A percentile compares a stretch with the other conserved stretches of the same genome.
Evolutionary conservation across 2,329 filamentous ascomycete genomes (phyloP).

Genomic region (Penicillium decumbens): DNA sequence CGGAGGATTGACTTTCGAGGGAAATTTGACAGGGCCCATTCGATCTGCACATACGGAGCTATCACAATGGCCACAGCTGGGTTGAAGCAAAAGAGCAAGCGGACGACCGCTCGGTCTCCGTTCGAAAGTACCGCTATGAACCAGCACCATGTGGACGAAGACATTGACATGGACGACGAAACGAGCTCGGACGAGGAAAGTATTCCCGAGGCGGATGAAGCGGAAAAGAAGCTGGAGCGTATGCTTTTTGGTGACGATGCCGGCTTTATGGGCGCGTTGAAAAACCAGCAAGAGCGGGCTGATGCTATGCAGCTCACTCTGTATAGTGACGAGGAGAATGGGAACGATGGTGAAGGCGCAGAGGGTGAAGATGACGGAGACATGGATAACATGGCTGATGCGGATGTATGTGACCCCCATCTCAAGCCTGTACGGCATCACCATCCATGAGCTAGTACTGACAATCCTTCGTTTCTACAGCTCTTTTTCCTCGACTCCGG

Average conservation of each 20-base stretch:
- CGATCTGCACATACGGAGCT: background rate
- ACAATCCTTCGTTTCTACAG: conserved; percentile 27
- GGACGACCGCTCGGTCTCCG: conserved; percentile 20
- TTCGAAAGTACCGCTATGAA: conserved; percentile 21
- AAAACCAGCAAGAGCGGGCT: conserved; percentile 48
- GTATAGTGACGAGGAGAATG: conserved; percentile 29
- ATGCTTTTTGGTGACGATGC: conserved; percentile 81
- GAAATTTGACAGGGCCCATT: background rate
- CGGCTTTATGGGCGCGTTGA: conserved; percentile 74
- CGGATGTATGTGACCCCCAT: conserved; percentile 52
- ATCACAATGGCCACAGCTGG: conserved; percentile 26
- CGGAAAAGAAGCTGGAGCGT: conserved; percentile 80
- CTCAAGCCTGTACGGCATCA: background rate
- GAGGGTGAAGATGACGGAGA: conserved; percentile 47
- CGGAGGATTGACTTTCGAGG: background rate
- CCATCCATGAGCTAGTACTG: background rate
- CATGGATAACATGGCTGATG: conserved; percentile 67
- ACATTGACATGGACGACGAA: conserved; percentile 27
- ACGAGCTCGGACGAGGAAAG: conserved; percentile 25
- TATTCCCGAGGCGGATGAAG: conserved; percentile 65
- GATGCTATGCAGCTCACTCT: conserved; percentile 38
- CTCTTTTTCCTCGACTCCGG: conserved; percentile 80
- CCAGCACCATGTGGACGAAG: conserved; percentile 17
- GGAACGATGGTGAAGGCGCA: conserved; percentile 33
- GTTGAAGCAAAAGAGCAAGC: conserved; percentile 31